Evolutionary conservation across 805 yeast species (phyloP).

Genomic region (Wickerhamiella cacticola): DNA sequence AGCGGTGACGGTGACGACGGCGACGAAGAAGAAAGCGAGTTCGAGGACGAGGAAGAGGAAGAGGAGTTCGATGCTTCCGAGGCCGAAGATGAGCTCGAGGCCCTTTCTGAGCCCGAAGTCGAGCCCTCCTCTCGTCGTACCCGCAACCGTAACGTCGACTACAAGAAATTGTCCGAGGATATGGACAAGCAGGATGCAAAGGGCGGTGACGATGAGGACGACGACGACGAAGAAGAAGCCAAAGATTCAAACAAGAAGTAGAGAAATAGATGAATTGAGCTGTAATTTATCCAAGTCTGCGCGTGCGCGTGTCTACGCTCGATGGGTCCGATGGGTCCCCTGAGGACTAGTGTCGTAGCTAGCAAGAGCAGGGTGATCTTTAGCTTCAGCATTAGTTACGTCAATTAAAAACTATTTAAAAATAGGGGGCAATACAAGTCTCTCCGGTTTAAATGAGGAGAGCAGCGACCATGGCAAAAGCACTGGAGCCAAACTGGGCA

Average conservation of each 20-base stretch:
- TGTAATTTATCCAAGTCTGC: too few species aligned
- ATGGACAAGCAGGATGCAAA: slow-evolving; percentile 39
- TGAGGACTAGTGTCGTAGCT: too few species aligned
- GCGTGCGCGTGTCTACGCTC: too few species aligned
- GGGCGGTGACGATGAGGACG: slow-evolving; percentile 36
- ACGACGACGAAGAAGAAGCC: slow-evolving; percentile 35
- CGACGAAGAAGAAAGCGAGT: slow-evolving; percentile 55
- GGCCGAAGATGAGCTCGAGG: slow-evolving; percentile 17
- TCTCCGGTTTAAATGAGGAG: slow-evolving; percentile 5
- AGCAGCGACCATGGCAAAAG: slow-evolving; percentile 1
- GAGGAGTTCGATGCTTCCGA: slow-evolving; percentile 23
- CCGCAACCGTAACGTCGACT: slow-evolving; percentile 55
- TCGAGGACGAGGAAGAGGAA: slow-evolving; percentile 29
- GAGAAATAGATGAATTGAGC: too few species aligned
- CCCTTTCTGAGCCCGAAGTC: slow-evolving; percentile 63
- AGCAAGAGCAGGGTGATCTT: too few species aligned
- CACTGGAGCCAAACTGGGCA: background rate
- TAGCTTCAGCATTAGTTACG: background rate
- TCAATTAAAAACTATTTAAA: background rate
- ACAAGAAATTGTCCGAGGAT: slow-evolving; percentile 65
- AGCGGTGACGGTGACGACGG: slow-evolving; percentile 32
- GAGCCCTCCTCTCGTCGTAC: slow-evolving; percentile 76
- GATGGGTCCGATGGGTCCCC: too few species aligned
- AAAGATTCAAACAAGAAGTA: background rate
- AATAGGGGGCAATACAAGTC: background rate